Base-by-base conservation (phyloP, 192 early-diverging fungal genomes). In the Linnemannia elongata region DNA sequence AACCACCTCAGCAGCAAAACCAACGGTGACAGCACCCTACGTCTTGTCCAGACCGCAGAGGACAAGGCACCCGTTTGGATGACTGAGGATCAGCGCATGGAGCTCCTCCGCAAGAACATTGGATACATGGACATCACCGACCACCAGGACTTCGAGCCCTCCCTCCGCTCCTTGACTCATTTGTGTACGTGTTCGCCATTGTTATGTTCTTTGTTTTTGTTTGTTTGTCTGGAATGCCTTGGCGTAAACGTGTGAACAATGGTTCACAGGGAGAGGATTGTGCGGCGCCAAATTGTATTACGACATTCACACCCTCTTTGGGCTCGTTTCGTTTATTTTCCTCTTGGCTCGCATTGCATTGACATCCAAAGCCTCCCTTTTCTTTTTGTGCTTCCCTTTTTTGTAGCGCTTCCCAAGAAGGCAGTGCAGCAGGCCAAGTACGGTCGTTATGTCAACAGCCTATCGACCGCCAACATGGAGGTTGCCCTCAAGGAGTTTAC, bases 41-140 rank as follows among this genome's bases (percentile, higher is more conserved):
- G 86, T 35, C 76, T 90, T n/a, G 82, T 90, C 55, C 89, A 88
- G 69, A 89, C 88, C 41, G 68, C 79, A 35, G 93, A 94, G 63
- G 80, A 83, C 33, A 82, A 90, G 44, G 82, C 82, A 36, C 87
- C 94, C 47, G 88, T 87, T 49, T 95, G 92, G 92, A 92, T 94
- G 88, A 82, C 79, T 17, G 82, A 93, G 27, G 81, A 82, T 6
- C 90, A 97, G 77, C 94, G 96, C 60, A 68, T 94, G 47, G 91
- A 82, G 2, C 92, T 99, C 69, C 89, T 94, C 72, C 92, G 94
- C n/a, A 85, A 88, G 13, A 91, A 93, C 41, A 91, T 93, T 69
- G 88, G 92, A 38, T 99, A 95, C 83, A 96, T 98, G 91, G 98
- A 99, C 82, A 92, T 98, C 52, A 99, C 98, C 44, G 96, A 98